phyloP scores from a whole-genome alignment of 2,329 filamentous ascomycete species.

The Beauveria brongniartii region DNA sequence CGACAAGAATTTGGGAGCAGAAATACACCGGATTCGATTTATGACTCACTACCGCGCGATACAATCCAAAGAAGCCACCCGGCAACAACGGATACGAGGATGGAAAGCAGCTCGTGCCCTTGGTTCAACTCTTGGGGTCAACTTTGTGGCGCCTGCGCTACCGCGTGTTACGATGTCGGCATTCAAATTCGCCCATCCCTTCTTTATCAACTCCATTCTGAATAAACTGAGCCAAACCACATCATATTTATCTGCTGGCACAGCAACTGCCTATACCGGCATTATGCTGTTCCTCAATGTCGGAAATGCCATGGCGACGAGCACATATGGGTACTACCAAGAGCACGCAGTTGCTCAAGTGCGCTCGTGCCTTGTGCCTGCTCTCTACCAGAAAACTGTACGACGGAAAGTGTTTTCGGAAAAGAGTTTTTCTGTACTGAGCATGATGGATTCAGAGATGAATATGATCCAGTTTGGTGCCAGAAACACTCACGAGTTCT shows the following conservation, averaged over 20 bases:
- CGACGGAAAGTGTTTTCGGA: neutral
- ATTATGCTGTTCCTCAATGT: neutral
- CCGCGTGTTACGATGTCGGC: neutral
- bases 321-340: slow-evolving; percentile 6
- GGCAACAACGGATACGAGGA: neutral
- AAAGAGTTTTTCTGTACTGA: neutral
- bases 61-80: neutral
- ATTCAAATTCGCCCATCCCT: neutral
- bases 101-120: neutral
- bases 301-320: neutral
- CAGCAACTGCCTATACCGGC: neutral
- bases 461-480: slow-evolving; percentile 1
- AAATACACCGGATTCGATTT: neutral
- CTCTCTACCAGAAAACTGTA: slow-evolving; percentile 5
- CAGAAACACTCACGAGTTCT: slow-evolving; percentile 23
- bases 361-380: slow-evolving; percentile 4
- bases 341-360: neutral
- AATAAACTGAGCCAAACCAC: neutral
- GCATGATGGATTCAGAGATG: slow-evolving; percentile 5
- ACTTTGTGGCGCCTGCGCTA: neutral
- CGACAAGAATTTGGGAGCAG: neutral
- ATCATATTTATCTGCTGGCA: neutral
- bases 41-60: neutral
- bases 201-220: slow-evolving; percentile 5
- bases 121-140: neutral